phyloP scores from a whole-genome alignment of 2,329 filamentous ascomycete genomes.

The Arthrobotrys iridis region DNA sequence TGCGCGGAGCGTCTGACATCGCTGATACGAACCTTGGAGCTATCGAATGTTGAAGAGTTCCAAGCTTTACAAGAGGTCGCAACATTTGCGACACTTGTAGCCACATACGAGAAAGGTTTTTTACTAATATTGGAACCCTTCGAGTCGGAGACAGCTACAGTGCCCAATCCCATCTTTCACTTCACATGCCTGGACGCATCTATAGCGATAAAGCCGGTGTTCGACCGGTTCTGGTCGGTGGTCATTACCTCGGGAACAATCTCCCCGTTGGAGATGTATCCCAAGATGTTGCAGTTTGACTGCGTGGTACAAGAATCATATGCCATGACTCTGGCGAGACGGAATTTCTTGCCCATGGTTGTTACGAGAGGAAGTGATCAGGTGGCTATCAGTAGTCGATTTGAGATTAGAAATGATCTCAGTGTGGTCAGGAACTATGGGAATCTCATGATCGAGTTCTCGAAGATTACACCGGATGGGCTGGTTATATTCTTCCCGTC shows the following conservation, averaged over 20 bases:
- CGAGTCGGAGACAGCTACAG: conserved; percentile 92
- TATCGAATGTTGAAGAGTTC: conserved; percentile 98
- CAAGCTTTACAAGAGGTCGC: conserved; percentile 96
- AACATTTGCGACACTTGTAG: conserved; percentile 93
- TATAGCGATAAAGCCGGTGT: conserved; percentile 97
- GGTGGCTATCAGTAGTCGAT: conserved; percentile 88
- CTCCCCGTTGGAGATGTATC: conserved; percentile 97
- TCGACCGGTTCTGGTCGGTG: conserved; percentile 96
- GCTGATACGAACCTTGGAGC: conserved; percentile 89
- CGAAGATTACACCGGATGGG: conserved; percentile 93
- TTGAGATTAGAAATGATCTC: conserved; percentile 93
- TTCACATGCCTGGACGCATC: conserved; percentile 97
- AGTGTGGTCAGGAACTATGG: conserved; percentile 98
- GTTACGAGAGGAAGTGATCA: conserved; percentile 95
- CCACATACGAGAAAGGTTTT: conserved; percentile 97
- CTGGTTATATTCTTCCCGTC: conserved; percentile 99
- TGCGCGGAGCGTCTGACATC: conserved; percentile 95
- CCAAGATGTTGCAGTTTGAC: conserved; percentile 94
- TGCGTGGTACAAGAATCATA: conserved; percentile 97
- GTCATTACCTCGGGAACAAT: conserved; percentile 98
- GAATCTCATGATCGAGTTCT: conserved; percentile 90
- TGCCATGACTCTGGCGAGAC: conserved; percentile 90
- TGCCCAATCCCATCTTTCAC: conserved; percentile 95
- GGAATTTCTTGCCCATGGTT: conserved; percentile 98
- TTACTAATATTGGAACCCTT: conserved; percentile 96